Base-by-base conservation (phyloP, 495 filamentous ascomycete species). In the Tetracladium marchalianum region DNA sequence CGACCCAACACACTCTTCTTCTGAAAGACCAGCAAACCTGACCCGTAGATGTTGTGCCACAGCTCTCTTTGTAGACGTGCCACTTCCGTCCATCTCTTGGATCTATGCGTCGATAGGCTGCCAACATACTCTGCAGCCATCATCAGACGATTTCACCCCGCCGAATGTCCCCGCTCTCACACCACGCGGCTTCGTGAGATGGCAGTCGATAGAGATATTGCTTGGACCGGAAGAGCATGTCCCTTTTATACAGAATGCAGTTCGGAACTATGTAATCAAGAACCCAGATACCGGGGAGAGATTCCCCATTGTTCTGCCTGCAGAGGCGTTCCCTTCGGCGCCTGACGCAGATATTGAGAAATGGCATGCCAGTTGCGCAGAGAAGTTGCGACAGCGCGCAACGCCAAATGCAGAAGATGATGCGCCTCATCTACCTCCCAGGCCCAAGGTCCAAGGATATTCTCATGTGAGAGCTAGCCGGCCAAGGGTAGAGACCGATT, bases 41-140 rank as follows among this genome's bases (percentile, higher is more conserved):
- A 51, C 41, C 22, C 8, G 5, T 38, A n/a, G n/a, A 44, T 35
- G 35, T 35, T 24, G 43, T 46, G 18, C 31, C 17, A 53, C 47
- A 55, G 56, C 73, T 9, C 70, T 98, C 35, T 97, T 98, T 59
- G 70, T 92, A 39, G 73, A 82, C 8, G 87, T 84, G n/a, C 80
- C 83, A 31, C 61, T 76, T 17, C 63, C 77, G 16, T 79, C 81
- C 32, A 76, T 98, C 19, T 90, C 89, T 18, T 90, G 84, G 58
- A 93, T 97, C 44, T 98, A 94, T 66, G 85, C 87, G 56, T 86
- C 83, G 2, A 69, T 95, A 27, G 93, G 90, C 40, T 96, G 92
- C 63, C 84, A 87, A 49, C 85, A 92, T 59, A 77, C 76, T 27
- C 73, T 90, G 11, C 81, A 82, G 44, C 82, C 84, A 0, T 76